Conservation (phyloP, 2,329 filamentous ascomycete species). For the Talaromyces amestolkiae region DNA sequence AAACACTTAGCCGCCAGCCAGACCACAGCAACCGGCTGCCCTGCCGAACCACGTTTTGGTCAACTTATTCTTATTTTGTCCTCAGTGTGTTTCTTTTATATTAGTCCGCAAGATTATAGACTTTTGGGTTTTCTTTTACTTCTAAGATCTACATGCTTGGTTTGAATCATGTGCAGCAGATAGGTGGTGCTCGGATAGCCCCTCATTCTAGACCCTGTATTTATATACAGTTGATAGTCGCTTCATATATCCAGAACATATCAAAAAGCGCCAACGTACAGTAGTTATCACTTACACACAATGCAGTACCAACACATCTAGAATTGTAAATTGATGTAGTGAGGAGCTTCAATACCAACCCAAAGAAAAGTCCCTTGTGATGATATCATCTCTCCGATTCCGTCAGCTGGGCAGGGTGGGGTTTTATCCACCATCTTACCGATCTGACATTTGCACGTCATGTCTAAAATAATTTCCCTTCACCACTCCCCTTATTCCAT, state of each 20-base stretch:
- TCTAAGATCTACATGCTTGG: not conserved
- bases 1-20: conserved; percentile 1
- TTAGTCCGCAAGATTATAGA: too few species aligned
- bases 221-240: not conserved
- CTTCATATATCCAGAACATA: not conserved
- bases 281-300: not conserved
- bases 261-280: not conserved
- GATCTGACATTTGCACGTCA: not conserved
- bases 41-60: not conserved
- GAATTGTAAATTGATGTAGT: not conserved
- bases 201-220: not conserved
- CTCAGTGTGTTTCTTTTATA: too few species aligned
- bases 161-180: not conserved
- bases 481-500: too few species aligned
- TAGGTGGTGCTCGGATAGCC: not conserved
- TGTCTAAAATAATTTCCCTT: not conserved
- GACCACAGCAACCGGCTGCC: conserved; percentile 5
- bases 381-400: conserved; percentile 12
- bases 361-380: not conserved
- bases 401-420: conserved; percentile 11
- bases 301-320: not conserved
- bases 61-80: not conserved
- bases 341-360: too few species aligned
- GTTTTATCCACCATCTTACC: conserved; percentile 2
- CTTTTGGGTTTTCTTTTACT: not conserved